phyloP scores from a whole-genome alignment of 164 flowering plant species.

The Vitis rupestris region DNA sequence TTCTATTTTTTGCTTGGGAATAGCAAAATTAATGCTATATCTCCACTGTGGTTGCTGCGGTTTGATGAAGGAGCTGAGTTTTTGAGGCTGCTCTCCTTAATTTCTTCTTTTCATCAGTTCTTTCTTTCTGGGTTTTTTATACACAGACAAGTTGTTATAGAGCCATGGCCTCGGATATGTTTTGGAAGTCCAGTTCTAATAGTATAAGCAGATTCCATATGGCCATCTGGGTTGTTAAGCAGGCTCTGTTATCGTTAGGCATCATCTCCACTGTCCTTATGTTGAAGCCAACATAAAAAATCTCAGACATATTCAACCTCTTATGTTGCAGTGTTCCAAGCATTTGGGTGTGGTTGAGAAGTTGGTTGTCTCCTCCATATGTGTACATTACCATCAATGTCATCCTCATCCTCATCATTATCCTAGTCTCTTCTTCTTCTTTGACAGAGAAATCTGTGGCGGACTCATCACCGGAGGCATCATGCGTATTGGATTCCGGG shows the following conservation, averaged over 20 bases:
- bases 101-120: background rate
- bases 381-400: slow-evolving; percentile 23
- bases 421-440: slow-evolving; percentile 15
- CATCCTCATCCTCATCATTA: slow-evolving; percentile 16
- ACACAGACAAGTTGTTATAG: background rate
- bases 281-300: slow-evolving; percentile 11
- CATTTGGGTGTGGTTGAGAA: slow-evolving; percentile 11
- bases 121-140: background rate
- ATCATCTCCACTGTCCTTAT: slow-evolving; percentile 11
- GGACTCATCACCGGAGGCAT: background rate
- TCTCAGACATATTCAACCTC: slow-evolving; percentile 11
- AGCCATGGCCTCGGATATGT: background rate
- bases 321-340: slow-evolving; percentile 15
- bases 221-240: slow-evolving; percentile 14
- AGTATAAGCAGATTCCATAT: slow-evolving; percentile 2
- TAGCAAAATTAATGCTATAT: too few species aligned
- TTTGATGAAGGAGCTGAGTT: too few species aligned
- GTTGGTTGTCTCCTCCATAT: slow-evolving; percentile 25
- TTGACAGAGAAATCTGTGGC: background rate
- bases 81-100: too few species aligned
- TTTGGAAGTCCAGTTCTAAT: background rate
- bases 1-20: too few species aligned
- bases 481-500: background rate
- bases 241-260: slow-evolving; percentile 12
- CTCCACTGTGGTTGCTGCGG: too few species aligned